Percentiles rank a stretch among this genome's conserved stretches.
Conservation (phyloP, 176 grass and related monocot species). For the Ananas comosus region DNA sequence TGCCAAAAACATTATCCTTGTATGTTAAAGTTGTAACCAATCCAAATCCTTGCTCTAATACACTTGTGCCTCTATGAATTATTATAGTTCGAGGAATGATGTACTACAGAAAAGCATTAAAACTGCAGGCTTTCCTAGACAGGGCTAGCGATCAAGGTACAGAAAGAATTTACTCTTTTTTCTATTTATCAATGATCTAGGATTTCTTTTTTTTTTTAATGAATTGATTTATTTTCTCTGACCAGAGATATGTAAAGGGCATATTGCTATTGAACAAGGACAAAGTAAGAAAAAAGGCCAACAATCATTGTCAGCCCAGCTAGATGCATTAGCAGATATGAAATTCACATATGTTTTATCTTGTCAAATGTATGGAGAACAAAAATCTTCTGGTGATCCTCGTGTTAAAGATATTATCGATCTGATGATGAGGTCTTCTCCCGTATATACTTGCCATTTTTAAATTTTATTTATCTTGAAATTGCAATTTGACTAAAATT, state of each 20-base stretch:
- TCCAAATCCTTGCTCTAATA: slow-evolving; percentile 5
- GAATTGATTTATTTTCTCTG: slow-evolving; percentile 15
- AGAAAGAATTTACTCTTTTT: not conserved
- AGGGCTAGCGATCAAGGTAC: slow-evolving; percentile 56
- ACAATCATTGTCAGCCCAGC: slow-evolving; percentile 37
- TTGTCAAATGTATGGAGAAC: slow-evolving; percentile 85
- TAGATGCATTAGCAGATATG: slow-evolving; percentile 69
- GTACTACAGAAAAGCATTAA: slow-evolving; percentile 76
- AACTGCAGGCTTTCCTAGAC: slow-evolving; percentile 72
- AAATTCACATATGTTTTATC: slow-evolving; percentile 95
- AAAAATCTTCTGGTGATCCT: slow-evolving; percentile 71
- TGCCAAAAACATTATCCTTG: slow-evolving; percentile 7
- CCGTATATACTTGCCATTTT: not conserved
- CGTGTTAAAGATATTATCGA: slow-evolving; percentile 90
- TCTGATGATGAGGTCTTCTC: slow-evolving; percentile 69
- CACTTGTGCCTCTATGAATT: slow-evolving; percentile 15
- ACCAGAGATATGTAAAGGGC: slow-evolving; percentile 61
- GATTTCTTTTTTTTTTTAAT: slow-evolving; percentile 13
- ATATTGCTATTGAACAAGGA: slow-evolving; percentile 39
- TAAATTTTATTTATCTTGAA: not conserved
- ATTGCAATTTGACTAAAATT: slow-evolving; percentile 14
- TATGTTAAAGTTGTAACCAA: not conserved
- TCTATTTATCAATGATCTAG: not conserved
- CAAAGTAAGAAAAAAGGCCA: slow-evolving; percentile 52
- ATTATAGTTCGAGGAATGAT: slow-evolving; percentile 87